Percentiles rank a stretch among this genome's conserved stretches.
phyloP scores from a whole-genome alignment of 352 stramenopile species.

The Phytophthora pini region DNA sequence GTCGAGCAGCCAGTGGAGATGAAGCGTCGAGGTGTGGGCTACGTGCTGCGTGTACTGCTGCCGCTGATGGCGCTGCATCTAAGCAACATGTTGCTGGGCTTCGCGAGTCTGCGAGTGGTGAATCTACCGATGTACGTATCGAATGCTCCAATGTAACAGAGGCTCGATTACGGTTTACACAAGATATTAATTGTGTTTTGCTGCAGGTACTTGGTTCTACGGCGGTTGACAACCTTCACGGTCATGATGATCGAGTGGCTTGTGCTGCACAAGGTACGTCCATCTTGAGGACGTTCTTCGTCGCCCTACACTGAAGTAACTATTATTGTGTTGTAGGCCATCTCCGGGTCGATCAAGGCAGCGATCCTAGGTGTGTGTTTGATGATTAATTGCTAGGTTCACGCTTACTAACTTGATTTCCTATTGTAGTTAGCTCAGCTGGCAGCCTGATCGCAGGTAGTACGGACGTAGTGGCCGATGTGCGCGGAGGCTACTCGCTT shows the following conservation, averaged over 20 bases:
- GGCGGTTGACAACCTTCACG: conserved; percentile 74
- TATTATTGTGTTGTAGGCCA: conserved; percentile 28
- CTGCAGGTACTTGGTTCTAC: conserved; percentile 65
- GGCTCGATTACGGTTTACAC: no score
- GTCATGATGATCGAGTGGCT: conserved; percentile 83
- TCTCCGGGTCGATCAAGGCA: conserved; percentile 58
- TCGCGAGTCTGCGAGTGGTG: conserved; percentile 67
- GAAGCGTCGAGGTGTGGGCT: conserved; percentile 4
- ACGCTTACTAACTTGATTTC: conserved; percentile 12
- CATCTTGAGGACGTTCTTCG: not conserved
- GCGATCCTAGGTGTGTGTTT: conserved; percentile 58
- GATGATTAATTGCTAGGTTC: not conserved
- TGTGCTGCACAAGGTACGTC: conserved; percentile 61
- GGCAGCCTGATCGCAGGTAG: conserved; percentile 65
- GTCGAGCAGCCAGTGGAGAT: not conserved
- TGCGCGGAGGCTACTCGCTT: conserved; percentile 55
- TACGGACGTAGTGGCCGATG: conserved; percentile 58
- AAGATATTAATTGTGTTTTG: not conserved
- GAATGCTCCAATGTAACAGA: no score
- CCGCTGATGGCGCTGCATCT: conserved; percentile 61
- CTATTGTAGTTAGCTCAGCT: conserved; percentile 55
- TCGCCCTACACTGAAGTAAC: not conserved
- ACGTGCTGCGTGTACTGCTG: conserved; percentile 48
- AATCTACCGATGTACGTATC: conserved; percentile 76
- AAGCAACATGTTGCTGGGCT: conserved; percentile 72